Evolutionary conservation across 805 yeast species (phyloP), one percentile per base, ranked within the genome.

Genomic region (Metschnikowia bowlesiae): DNA sequence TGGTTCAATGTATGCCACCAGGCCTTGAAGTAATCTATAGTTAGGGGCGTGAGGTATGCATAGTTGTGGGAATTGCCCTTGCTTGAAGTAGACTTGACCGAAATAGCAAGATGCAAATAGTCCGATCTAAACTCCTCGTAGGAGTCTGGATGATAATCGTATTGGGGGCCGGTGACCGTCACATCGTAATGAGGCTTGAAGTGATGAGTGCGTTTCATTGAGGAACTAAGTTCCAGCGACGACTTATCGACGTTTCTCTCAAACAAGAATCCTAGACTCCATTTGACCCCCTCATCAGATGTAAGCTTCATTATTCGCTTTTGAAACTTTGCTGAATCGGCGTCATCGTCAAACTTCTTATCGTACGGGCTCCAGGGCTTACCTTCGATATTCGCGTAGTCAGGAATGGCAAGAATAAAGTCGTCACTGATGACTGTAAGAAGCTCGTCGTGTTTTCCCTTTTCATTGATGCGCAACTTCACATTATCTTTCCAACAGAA

Each of bases 41-140:
- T 62, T 36, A 70, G 53, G 0, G 79, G 79, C 1, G 77, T 66
- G 14, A 74, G 58, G 51, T 71, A 70, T 1, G 68, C 68, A 6
- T 68, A 61, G 53, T 73, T 74, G 49, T 62, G 62, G 9, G 68
- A 60, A 43, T 65, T 63, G 0, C 71, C 71, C 6, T 56, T 54
- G 4, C 56, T 39, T 0, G 75, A 63, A 14, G 61, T 63, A 1
- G 76, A 70, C 8, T 61, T 62, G 6, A 74, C 78, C 0, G 73
- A 61, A 6, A 74, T 58, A 5, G 76, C 72, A 56, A 74, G 52
- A 62, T 89, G 96, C 9, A 92, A 74, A 62, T 81, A 91, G 49
- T 89, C 84, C 54, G 96, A 86, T 62, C 98, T 71, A 71, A 83
- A 94, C 0, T 85, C 89, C 10, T 66, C 68, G 63, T 85, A 92